These are phyloP conservation scores for Epichloe coenophiala DNA, from an alignment of 2,329 filamentous ascomycete genomes.

Conservation along the genomic window DNA sequence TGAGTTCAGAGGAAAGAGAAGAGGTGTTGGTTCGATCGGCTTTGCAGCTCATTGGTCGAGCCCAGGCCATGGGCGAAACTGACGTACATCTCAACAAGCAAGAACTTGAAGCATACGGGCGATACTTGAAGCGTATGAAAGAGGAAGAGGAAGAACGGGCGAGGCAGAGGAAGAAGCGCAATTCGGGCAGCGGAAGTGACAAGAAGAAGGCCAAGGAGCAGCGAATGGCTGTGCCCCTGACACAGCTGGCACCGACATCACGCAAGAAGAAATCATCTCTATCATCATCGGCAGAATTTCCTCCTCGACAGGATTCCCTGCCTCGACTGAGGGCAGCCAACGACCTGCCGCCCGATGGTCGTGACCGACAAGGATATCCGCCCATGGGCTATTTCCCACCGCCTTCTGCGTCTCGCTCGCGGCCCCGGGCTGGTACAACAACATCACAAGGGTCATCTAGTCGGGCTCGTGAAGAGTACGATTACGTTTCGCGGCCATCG, in stretches of 20 bases:
- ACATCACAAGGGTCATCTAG: conserved; percentile 25
- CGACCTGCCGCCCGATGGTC: conserved; percentile 19
- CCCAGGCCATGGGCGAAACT: conserved; percentile 59
- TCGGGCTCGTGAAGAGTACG: conserved; percentile 27
- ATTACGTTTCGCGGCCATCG: conserved; percentile 16
- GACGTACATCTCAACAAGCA: conserved; percentile 70
- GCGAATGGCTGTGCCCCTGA: conserved; percentile 39
- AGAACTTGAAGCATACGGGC: conserved; percentile 70
- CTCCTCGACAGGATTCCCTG: conserved; percentile 6
- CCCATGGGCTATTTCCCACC: conserved; percentile 39
- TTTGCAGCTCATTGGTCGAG: conserved; percentile 64
- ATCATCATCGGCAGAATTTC: conserved; percentile 7
- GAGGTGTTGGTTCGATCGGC: conserved; percentile 66
- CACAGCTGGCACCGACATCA: conserved; percentile 32
- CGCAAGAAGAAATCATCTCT: conserved; percentile 20
- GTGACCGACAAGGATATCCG: conserved; percentile 25
- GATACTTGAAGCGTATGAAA: conserved; percentile 45
- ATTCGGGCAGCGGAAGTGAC: conserved; percentile 19
- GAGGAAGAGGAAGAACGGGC: conserved; percentile 48
- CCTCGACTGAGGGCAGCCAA: conserved; percentile 22
- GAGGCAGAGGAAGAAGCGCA: conserved; percentile 47
- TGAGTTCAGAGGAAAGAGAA: conserved; percentile 52
- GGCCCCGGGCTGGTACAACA: conserved; percentile 28
- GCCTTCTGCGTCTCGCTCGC: conserved; percentile 26
- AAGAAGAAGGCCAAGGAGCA: conserved; percentile 29